A percentile compares a stretch with the other conserved stretches of the same genome.
Conservation (phyloP, 73 alveolate genomes). For the Paramecium octaurelia region DNA sequence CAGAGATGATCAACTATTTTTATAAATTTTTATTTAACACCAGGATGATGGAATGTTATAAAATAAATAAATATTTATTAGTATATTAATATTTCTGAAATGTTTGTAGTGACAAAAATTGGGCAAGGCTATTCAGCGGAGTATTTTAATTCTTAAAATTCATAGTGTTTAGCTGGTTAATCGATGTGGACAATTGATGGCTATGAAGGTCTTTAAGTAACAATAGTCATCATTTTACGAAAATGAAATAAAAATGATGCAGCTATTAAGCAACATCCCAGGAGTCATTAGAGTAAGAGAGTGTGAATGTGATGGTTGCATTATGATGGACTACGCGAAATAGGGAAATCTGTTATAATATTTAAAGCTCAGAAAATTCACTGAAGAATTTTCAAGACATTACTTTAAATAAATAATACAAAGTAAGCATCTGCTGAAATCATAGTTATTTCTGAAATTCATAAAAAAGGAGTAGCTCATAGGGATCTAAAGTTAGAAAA, state of each 20-base stretch:
- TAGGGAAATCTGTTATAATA: slow-evolving; percentile 9
- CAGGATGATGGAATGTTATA: background rate
- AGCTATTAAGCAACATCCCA: background rate
- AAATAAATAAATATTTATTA: background rate
- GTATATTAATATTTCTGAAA: background rate
- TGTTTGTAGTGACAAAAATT: background rate
- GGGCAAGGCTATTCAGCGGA: slow-evolving; percentile 26
- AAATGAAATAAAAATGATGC: slow-evolving; percentile 25
- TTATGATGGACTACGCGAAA: slow-evolving; percentile 43
- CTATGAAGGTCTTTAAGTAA: slow-evolving; percentile 17
- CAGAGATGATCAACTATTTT: background rate
- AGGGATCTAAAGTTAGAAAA: slow-evolving; percentile 91
- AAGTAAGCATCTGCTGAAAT: background rate
- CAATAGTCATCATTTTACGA: background rate
- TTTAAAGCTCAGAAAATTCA: background rate
- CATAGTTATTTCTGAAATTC: slow-evolving; percentile 73
- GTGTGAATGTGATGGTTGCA: background rate
- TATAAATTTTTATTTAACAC: background rate
- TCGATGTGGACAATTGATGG: slow-evolving; percentile 21
- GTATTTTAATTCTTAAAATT: background rate
- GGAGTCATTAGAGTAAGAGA: slow-evolving; percentile 14
- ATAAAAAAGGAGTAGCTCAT: slow-evolving; percentile 77
- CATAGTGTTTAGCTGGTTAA: slow-evolving; percentile 16
- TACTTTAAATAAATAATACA: background rate
- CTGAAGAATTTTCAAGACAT: background rate